A percentile compares a stretch with the other conserved stretches of the same genome.
Conservation (phyloP, 2,329 filamentous ascomycete species). For the Exophiala sp. region DNA sequence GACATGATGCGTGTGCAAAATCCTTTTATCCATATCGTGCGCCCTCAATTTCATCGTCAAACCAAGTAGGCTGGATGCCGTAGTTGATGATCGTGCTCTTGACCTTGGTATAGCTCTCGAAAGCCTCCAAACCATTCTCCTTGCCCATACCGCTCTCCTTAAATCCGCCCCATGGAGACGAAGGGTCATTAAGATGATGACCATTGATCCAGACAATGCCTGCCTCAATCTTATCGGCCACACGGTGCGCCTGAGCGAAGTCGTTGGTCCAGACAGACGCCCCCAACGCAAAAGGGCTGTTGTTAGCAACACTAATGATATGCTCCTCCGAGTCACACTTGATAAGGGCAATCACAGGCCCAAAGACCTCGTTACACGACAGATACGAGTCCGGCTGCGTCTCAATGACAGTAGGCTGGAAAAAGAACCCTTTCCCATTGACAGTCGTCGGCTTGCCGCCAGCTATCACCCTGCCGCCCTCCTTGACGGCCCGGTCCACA, state of each 20-base stretch:
- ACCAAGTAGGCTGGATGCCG: conserved; percentile 61
- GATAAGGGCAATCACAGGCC: conserved; percentile 47
- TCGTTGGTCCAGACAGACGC: conserved; percentile 49
- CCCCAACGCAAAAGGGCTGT: conserved; percentile 47
- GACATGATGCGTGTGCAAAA: no score
- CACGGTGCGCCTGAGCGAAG: conserved; percentile 44
- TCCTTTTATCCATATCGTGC: conserved; percentile 54
- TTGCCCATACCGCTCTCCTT: conserved; percentile 63
- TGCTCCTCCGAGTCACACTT: conserved; percentile 45
- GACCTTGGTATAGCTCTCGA: conserved; percentile 45
- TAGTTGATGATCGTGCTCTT: conserved; percentile 68
- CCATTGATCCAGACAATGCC: conserved; percentile 47
- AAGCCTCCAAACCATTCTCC: conserved; percentile 65
- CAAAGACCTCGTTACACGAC: conserved; percentile 45
- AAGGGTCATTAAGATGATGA: conserved; percentile 66
- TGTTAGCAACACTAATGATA: conserved; percentile 45
- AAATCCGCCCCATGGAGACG: conserved; percentile 63
- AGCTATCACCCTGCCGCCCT: conserved; percentile 40
- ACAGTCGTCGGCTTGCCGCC: conserved; percentile 50
- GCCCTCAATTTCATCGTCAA: conserved; percentile 51
- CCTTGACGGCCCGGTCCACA: conserved; percentile 35
- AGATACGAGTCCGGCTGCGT: conserved; percentile 28
- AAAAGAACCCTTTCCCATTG: conserved; percentile 49
- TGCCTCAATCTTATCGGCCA: conserved; percentile 44
- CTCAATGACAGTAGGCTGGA: conserved; percentile 44